Conservation (phyloP, 352 stramenopile species). For the Phytophthora brassicae region DNA sequence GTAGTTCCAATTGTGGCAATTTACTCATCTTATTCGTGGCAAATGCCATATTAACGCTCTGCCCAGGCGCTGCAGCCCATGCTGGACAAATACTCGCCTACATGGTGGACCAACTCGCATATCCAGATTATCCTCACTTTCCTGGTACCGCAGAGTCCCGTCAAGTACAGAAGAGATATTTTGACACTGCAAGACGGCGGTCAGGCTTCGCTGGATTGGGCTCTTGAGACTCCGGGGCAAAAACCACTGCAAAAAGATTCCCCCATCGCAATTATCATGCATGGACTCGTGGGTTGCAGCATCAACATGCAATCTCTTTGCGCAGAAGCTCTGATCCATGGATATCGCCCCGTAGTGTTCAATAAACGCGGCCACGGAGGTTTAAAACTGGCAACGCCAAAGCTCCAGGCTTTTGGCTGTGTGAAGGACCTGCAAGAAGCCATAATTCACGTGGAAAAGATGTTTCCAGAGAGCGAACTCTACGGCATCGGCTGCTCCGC, state of each 20-base stretch:
- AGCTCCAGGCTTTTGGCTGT: constrained; percentile 73
- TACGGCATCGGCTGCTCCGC: constrained; percentile 78
- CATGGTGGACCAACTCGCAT: constrained; percentile 80
- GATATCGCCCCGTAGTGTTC: constrained; percentile 81
- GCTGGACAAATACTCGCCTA: constrained; percentile 60
- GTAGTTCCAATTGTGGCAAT: neutral
- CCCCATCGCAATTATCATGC: constrained; percentile 67
- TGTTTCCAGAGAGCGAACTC: constrained; percentile 49
- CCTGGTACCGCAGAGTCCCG: constrained; percentile 51
- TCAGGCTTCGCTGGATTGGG: constrained; percentile 73
- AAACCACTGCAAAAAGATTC: constrained; percentile 25
- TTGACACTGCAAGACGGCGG: constrained; percentile 61
- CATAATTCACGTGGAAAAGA: constrained; percentile 49
- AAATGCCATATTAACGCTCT: constrained; percentile 2
- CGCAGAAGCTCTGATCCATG: constrained; percentile 53
- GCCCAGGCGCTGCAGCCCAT: constrained; percentile 44
- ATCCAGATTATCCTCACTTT: constrained; percentile 76
- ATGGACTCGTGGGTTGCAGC: constrained; percentile 72
- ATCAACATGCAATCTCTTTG: constrained; percentile 63
- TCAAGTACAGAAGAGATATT: constrained; percentile 67
- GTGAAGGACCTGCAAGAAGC: constrained; percentile 57
- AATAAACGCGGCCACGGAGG: constrained; percentile 84
- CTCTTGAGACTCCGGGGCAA: constrained; percentile 32
- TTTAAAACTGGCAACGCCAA: constrained; percentile 57
- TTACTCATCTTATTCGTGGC: constrained; percentile 13